Conservation (phyloP, 2,329 filamentous ascomycete species). For the Xylaria sp. region DNA sequence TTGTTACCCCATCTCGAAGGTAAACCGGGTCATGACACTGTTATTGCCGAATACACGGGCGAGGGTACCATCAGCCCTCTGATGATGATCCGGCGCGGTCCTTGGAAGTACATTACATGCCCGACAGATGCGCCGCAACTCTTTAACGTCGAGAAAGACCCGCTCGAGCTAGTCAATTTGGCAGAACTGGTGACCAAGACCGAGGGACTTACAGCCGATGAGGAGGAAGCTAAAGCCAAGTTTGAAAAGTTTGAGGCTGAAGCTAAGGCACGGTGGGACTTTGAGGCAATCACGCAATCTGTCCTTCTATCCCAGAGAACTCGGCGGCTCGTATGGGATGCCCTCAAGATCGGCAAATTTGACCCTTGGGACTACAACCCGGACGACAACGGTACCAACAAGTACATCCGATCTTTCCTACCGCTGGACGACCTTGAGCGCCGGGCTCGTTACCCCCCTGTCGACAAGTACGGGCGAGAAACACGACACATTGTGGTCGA, state of each 20-base stretch:
- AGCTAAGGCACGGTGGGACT: constrained; percentile 81
- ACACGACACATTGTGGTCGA: constrained; percentile 56
- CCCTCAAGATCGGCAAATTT: constrained; percentile 79
- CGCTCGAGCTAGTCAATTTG: constrained; percentile 80
- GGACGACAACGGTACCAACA: constrained; percentile 72
- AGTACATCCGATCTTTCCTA: constrained; percentile 86
- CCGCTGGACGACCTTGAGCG: constrained; percentile 84
- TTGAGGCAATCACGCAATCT: constrained; percentile 78
- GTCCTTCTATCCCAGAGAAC: constrained; percentile 83
- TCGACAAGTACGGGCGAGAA: constrained; percentile 66
- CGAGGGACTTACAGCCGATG: constrained; percentile 53
- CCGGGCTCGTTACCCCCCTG: constrained; percentile 76
- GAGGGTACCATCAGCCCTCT: constrained; percentile 90
- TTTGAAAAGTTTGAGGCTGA: constrained; percentile 78
- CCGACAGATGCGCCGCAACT: constrained; percentile 86
- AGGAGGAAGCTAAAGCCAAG: constrained; percentile 60
- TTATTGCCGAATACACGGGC: constrained; percentile 95
- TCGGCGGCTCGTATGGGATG: constrained; percentile 81
- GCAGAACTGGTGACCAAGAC: constrained; percentile 59
- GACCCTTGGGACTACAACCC: constrained; percentile 90
- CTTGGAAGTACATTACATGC: constrained; percentile 92
- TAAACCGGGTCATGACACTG: constrained; percentile 78
- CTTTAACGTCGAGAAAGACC: constrained; percentile 81
- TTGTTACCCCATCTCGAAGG: constrained; percentile 81
- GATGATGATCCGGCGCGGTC: constrained; percentile 91